A percentile compares a stretch with the other conserved stretches of the same genome.
Evolutionary conservation across 192 early-diverging fungal genomes (phyloP).

Genomic region (Phlyctochytrium planicorne): DNA sequence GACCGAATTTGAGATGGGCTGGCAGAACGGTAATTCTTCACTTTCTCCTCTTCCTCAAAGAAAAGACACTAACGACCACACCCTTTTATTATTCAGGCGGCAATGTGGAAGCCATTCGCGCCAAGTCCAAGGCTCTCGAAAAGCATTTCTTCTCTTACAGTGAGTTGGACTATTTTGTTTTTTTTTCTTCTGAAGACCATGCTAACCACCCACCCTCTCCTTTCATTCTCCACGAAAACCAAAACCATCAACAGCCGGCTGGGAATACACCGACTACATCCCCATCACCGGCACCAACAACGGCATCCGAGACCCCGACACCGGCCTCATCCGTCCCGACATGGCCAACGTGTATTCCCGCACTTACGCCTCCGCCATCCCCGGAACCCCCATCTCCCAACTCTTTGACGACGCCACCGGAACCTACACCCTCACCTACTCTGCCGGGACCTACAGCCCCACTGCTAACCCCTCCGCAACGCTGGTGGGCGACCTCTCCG

Average conservation of each 20-base stretch:
- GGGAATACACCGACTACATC: slow-evolving; percentile 31
- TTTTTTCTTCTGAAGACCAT: background rate
- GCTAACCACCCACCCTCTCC: background rate
- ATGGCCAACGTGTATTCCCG: slow-evolving; percentile 22
- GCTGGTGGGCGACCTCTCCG: too few species aligned
- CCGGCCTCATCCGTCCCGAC: slow-evolving; percentile 20
- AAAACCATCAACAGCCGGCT: too few species aligned
- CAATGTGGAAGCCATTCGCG: slow-evolving; percentile 10
- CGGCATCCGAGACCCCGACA: slow-evolving; percentile 21
- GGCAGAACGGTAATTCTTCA: background rate
- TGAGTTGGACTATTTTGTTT: slow-evolving; percentile 7
- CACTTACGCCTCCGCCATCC: slow-evolving; percentile 21
- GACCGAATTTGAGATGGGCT: slow-evolving; percentile 32
- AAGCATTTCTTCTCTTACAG: slow-evolving; percentile 18
- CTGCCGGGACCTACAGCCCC: slow-evolving; percentile 1
- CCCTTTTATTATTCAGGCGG: too few species aligned
- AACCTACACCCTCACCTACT: slow-evolving; percentile 5
- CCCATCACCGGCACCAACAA: slow-evolving; percentile 29
- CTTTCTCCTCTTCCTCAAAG: background rate
- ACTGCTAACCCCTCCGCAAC: too few species aligned
- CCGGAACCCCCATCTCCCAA: slow-evolving; percentile 12
- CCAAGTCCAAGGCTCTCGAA: slow-evolving; percentile 5
- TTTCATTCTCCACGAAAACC: background rate
- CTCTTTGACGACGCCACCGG: slow-evolving; percentile 21
- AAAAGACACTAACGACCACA: too few species aligned